These are phyloP conservation scores for Eimeria tenella DNA, from an alignment of 169 alveolate genomes.

Conservation along the genomic window DNA sequence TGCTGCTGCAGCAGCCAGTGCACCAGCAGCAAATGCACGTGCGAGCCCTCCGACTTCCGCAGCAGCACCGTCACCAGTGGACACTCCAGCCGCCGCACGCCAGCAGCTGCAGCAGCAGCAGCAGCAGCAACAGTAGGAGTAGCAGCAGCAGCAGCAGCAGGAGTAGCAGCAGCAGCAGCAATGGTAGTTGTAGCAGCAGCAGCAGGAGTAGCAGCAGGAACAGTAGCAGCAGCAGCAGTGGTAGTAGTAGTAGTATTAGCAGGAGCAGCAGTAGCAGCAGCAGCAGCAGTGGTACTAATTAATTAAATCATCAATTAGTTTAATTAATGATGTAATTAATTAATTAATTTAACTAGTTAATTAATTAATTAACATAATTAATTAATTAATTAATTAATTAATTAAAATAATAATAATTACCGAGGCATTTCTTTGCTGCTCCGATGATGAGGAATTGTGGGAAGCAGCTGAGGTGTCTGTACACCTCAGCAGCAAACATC, in stretches of 20 bases:
- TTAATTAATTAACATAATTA: too few relatives aligned
- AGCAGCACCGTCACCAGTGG: not conserved
- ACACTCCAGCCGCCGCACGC: not conserved
- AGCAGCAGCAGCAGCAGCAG: not conserved
- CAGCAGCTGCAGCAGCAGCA: not conserved
- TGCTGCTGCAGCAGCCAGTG: not conserved
- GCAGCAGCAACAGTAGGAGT: not conserved
- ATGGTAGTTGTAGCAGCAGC: not conserved
- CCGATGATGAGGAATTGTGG: not conserved
- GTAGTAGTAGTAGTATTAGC: not conserved
- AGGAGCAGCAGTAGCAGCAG: not conserved
- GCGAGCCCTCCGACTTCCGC: not conserved
- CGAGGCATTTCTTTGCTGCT: not conserved
- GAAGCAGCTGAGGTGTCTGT: not conserved
- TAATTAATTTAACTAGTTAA: too few relatives aligned
- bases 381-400: too few relatives aligned
- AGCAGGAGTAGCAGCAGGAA: not conserved
- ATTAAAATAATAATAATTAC: too few relatives aligned
- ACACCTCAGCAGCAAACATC: not conserved
- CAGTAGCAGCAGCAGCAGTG: not conserved
- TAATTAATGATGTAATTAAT: too few relatives aligned
- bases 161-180: not conserved
- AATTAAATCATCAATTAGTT: too few relatives aligned
- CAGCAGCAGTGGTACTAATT: not conserved
- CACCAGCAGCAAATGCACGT: not conserved